These are phyloP conservation scores for Crepidotus sp. DNA, from an alignment of 1,284 basidiomycete genomes.

Conservation along the genomic window DNA sequence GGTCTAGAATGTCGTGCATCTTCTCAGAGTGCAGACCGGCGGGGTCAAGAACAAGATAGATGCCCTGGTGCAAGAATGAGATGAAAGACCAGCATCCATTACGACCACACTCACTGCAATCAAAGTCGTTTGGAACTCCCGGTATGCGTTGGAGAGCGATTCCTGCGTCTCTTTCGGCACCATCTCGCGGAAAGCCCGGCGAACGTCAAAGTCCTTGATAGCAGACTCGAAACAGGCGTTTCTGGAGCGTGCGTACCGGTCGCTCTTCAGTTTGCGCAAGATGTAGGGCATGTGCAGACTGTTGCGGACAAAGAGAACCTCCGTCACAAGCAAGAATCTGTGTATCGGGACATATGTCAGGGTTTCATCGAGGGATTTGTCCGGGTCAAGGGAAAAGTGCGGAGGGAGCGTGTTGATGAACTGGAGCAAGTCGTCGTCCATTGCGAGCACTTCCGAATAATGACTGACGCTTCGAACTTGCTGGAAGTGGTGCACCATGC, in stretches of 20 bases:
- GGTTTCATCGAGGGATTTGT: constrained; percentile 67
- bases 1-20: constrained; percentile 73
- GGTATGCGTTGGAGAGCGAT: constrained; percentile 69
- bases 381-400: constrained; percentile 68
- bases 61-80: constrained; percentile 41
- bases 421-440: constrained; percentile 81
- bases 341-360: constrained; percentile 61
- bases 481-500: constrained; percentile 93
- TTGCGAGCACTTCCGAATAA: constrained; percentile 75
- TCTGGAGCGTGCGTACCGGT: constrained; percentile 68
- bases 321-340: constrained; percentile 65
- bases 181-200: constrained; percentile 54
- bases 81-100: not conserved
- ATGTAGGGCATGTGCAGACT: constrained; percentile 74
- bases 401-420: constrained; percentile 74
- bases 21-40: constrained; percentile 53
- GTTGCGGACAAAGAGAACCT: constrained; percentile 72
- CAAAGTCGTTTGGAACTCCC: constrained; percentile 81
- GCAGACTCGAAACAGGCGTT: constrained; percentile 75
- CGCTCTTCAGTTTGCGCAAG: constrained; percentile 60
- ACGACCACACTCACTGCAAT: constrained; percentile 29
- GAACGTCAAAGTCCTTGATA: constrained; percentile 65
- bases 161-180: constrained; percentile 54
- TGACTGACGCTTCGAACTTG: constrained; percentile 76
- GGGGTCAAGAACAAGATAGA: constrained; percentile 73